Evolutionary conservation across 169 alveolate genomes (phyloP), one percentile per base, ranked within the genome.

Genomic region (Eimeria acervulina): DNA sequence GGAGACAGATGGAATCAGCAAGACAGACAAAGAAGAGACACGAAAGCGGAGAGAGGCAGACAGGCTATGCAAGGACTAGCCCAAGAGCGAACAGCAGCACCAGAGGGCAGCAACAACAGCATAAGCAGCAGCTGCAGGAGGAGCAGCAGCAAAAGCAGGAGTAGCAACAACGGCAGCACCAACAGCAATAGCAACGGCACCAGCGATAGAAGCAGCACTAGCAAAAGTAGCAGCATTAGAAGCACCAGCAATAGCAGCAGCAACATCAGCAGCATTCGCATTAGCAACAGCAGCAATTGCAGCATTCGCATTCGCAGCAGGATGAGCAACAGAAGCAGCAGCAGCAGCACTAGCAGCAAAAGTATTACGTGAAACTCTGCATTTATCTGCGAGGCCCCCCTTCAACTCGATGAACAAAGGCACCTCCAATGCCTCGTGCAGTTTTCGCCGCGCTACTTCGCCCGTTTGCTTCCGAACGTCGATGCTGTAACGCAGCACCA

Each of bases 381-480:
- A 93, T 52, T 93, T 84, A 13, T 93, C 96, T 7, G 96, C 84
- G 26, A 83, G 66, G 21, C 92, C 80, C 19, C 78, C 78, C 31
- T 47, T 55, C 6, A 93, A 51, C 33, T 93, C 92, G 72, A 93
- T 38, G 26, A 61, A 52, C 21, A 93, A 40, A 5, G 96, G 96
- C 61, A 93, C 78, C 52, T 93, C 96, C 61, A 93, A 59, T 28
- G 81, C 93, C 88, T 84, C 93, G 44, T 93, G 92, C 21, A 93
- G 38, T 36, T 93, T 93, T 38, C 93, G 68, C 70, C 96, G 13
- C 5, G 84, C 96, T 47, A 83, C 83, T 51, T 93, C 96, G 26
- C 96, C 96, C 5, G 92, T 93, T 36, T 80, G 96, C 63, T 80
- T 93, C 38, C 84, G 59, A 33, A 81, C 96, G 36, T 90, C 95